These are phyloP conservation scores for Musa balbisiana DNA, from an alignment of 202 grass and related monocot genomes.

Conservation along the genomic window DNA sequence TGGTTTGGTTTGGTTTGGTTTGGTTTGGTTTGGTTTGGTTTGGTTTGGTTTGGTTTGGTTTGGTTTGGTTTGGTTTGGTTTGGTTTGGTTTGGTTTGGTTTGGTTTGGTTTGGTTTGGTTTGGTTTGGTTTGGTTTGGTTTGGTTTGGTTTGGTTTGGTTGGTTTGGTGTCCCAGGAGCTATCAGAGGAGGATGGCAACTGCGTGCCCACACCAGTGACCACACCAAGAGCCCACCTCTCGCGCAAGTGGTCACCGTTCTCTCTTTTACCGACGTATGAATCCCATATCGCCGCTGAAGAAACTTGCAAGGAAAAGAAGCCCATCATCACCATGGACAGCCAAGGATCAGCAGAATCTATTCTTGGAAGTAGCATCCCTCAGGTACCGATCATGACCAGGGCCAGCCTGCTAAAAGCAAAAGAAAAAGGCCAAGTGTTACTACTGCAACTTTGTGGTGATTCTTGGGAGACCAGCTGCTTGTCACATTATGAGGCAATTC, in stretches of 20 bases:
- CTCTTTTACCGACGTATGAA: background rate
- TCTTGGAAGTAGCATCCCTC: too few species aligned
- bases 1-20: background rate
- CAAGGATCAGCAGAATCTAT: background rate
- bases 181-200: background rate
- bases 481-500: background rate
- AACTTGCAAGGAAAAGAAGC: background rate
- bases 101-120: background rate
- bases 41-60: background rate
- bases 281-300: background rate
- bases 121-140: too few species aligned
- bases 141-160: background rate
- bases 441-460: too few species aligned
- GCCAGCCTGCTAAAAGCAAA: background rate
- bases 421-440: background rate
- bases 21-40: background rate
- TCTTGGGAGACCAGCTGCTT: too few species aligned
- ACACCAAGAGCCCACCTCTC: background rate
- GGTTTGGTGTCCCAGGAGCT: too few species aligned
- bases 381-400: background rate
- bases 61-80: background rate
- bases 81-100: background rate
- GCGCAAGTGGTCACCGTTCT: background rate
- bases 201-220: background rate
- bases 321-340: too few species aligned